Evolutionary conservation across 495 filamentous ascomycete genomes (phyloP), one percentile per base, ranked within the genome.

Genomic region (Apiosordaria backusii): DNA sequence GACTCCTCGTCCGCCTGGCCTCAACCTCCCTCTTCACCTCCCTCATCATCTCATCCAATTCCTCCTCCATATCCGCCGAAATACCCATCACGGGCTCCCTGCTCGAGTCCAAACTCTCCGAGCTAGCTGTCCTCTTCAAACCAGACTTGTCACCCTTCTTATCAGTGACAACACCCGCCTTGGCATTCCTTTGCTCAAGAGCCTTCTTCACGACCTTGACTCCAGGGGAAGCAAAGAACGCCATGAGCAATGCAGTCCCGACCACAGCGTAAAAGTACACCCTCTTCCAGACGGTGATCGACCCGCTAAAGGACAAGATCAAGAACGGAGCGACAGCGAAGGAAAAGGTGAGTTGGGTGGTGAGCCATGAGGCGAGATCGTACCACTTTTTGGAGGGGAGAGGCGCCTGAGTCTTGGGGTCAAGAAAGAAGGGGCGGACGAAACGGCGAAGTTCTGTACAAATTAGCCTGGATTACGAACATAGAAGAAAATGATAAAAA

Each of bases 371-470:
- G 65, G 87, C 78, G 61, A 95, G 69, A 75, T 99, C 96, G 77
- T 99, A 99, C 78, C 91, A 91, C 52, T 81, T 85, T 79, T 98
- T 98, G 76, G 81, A 82, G 0, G 87, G 83, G 0, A 87, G 86
- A 10, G 90, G 85, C 54, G 83, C 83, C 58, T 89, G 88, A 24
- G 85, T 82, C 35, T 77, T 75, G 21, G 91, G 85, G 63, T 90
- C 87, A 54, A 98, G 80, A 85, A 98, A 97, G 82, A 99, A 93
- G 45, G 95, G 95, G 29, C 96, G 93, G 68, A 97, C 75, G 75
- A 93, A 83, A 57, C 95, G 92, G 62, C 95, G 95, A 80, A 89
- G 88, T 71, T 96, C 92, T 97, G 67, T 52, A 72, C 61, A 68
- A 65, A 58, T 59, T 13, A 50, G 7, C 25, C 3, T 4, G 62